These are phyloP conservation scores for Gaertneriomyces semiglobifer DNA, from an alignment of 192 early-diverging fungal species.

Conservation along the genomic window DNA sequence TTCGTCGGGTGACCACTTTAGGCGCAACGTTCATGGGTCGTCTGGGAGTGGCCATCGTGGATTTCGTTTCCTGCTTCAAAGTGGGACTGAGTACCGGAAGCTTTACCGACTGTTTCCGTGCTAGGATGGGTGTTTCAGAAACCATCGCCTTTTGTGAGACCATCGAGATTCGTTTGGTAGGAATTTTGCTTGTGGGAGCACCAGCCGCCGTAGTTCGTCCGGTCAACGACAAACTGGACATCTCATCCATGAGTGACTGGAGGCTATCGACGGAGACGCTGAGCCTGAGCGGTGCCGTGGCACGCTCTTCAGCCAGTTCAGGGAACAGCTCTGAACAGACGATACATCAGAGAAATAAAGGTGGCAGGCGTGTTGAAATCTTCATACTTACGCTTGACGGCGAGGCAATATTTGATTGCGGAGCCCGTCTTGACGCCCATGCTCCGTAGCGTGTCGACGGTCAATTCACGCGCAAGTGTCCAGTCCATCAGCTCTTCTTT, in stretches of 20 bases:
- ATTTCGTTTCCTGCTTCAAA: no score
- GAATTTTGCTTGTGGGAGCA: no score
- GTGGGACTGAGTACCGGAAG: no score
- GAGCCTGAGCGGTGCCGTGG: background rate
- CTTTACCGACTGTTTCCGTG: no score
- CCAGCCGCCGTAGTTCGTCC: no score
- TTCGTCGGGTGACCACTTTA: no score
- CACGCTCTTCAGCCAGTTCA: background rate
- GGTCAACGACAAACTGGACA: constrained; percentile 12
- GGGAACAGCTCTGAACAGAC: constrained; percentile 2
- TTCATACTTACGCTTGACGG: constrained; percentile 12
- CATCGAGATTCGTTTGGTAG: no score
- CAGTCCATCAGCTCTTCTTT: constrained; percentile 25
- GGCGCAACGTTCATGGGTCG: no score
- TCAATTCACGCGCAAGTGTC: constrained; percentile 12
- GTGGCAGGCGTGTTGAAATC: background rate
- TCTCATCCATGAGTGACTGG: constrained; percentile 29
- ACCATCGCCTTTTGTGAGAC: no score
- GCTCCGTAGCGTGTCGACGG: constrained; percentile 16
- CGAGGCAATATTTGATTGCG: constrained; percentile 20
- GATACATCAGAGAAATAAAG: background rate
- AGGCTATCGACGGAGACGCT: constrained; percentile 17
- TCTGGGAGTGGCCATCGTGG: no score
- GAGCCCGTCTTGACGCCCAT: constrained; percentile 24
- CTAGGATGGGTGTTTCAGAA: no score